These are phyloP conservation scores for Eragrostis curvula DNA, from an alignment of 176 grass and related monocot genomes.

Conservation along the genomic window DNA sequence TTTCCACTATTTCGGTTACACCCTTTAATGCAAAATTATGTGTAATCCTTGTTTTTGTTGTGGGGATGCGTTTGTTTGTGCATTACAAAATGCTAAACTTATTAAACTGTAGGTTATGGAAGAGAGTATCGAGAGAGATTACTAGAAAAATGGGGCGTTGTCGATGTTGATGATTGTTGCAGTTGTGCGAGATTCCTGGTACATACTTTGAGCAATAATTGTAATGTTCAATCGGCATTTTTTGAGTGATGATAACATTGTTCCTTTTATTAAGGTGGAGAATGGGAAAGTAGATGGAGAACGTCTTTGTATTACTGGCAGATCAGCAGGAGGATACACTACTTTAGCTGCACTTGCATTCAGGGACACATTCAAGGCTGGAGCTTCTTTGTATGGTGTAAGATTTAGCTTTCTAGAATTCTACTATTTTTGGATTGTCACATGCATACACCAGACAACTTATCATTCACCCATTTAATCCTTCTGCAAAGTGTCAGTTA, in stretches of 20 bases:
- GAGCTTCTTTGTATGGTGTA: constrained; percentile 98
- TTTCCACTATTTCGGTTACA: constrained; percentile 8
- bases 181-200: constrained; percentile 87
- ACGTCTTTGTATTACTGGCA: constrained; percentile 89
- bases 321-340: constrained; percentile 93
- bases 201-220: constrained; percentile 28
- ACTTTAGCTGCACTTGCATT: constrained; percentile 92
- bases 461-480: background rate
- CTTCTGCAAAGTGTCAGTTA: constrained; percentile 35
- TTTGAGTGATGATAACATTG: background rate
- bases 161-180: constrained; percentile 94
- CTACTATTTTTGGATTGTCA: constrained; percentile 3
- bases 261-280: constrained; percentile 60
- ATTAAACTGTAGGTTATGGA: constrained; percentile 80
- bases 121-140: constrained; percentile 92
- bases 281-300: constrained; percentile 77
- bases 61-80: background rate
- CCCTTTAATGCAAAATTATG: background rate
- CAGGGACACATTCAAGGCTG: constrained; percentile 89
- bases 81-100: background rate
- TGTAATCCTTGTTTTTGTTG: background rate
- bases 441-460: constrained; percentile 11
- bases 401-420: constrained; percentile 45
- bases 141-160: constrained; percentile 79
- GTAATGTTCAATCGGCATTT: constrained; percentile 20